These are phyloP conservation scores for Phytophthora fragariae DNA, from an alignment of 352 stramenopile genomes.

Conservation along the genomic window DNA sequence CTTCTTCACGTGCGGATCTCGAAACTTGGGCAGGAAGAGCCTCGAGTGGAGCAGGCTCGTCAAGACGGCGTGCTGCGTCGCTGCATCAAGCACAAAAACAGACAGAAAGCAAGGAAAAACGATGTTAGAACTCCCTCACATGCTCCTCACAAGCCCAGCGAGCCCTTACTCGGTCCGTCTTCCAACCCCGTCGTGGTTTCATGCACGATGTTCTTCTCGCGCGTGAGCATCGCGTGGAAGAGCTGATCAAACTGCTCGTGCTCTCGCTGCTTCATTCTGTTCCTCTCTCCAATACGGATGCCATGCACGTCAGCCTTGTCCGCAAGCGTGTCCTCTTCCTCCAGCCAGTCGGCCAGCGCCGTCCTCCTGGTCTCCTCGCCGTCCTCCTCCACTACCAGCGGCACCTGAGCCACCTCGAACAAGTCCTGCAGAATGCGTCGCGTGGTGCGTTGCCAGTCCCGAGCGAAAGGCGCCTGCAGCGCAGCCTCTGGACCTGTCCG, in stretches of 20 bases:
- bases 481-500: conserved; percentile 42
- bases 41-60: conserved; percentile 67
- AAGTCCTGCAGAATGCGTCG: conserved; percentile 68
- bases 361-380: conserved; percentile 27
- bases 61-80: conserved; percentile 67
- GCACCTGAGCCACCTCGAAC: conserved; percentile 65
- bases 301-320: conserved; percentile 46
- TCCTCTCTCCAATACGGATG: conserved; percentile 47
- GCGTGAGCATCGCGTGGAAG: conserved; percentile 70
- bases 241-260: conserved; percentile 65
- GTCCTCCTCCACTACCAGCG: conserved; percentile 32
- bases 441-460: conserved; percentile 74
- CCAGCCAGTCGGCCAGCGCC: conserved; percentile 62
- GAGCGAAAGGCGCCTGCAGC: conserved; percentile 57
- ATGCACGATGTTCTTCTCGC: conserved; percentile 84
- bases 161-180: conserved; percentile 62
- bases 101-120: too few species aligned
- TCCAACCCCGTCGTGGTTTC: conserved; percentile 74
- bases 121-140: neutral
- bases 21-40: conserved; percentile 69
- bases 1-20: conserved; percentile 56
- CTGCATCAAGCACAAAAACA: conserved; percentile 16
- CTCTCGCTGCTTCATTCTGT: conserved; percentile 48
- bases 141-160: neutral
- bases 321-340: conserved; percentile 48